Evolutionary conservation across 139 green algal genomes (phyloP).

Genomic region (Dunaliella primolecta): DNA sequence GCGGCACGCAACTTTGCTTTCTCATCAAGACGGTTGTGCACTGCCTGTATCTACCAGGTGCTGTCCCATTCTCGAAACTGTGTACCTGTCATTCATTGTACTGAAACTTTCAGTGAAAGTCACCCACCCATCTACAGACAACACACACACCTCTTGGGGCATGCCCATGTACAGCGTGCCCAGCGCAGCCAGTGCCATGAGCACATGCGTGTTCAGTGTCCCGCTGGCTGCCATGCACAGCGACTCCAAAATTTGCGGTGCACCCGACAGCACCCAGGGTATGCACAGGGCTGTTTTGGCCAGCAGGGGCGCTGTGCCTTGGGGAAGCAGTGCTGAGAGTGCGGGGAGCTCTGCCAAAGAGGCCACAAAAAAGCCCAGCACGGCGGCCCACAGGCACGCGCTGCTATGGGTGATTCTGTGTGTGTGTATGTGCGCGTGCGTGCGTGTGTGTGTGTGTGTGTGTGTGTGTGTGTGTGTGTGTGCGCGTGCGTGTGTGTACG

Average conservation of each 20-base stretch:
- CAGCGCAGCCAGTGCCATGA: constrained; percentile 73
- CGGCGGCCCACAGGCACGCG: not conserved
- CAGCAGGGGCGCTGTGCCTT: not conserved
- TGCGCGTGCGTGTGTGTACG: not conserved
- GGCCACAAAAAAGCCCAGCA: not conserved
- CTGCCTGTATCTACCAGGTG: too few relatives aligned
- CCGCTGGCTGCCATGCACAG: constrained; percentile 30
- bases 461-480: not conserved
- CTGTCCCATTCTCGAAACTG: too few relatives aligned
- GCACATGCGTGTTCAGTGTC: constrained; percentile 76
- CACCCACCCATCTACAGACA: too few relatives aligned
- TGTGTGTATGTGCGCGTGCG: not conserved
- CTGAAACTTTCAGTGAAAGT: too few relatives aligned
- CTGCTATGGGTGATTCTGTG: not conserved
- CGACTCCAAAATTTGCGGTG: constrained; percentile 46
- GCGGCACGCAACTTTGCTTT: too few relatives aligned
- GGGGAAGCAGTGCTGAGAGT: not conserved
- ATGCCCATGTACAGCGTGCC: constrained; percentile 69
- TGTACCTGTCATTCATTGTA: too few relatives aligned
- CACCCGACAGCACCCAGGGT: constrained; percentile 25
- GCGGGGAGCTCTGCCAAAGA: not conserved
- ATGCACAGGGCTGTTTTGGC: constrained; percentile 21
- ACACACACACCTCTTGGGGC: constrained; percentile 63
- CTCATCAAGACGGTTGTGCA: too few relatives aligned
- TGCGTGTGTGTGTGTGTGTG: not conserved